phyloP scores from a whole-genome alignment of 805 yeast genomes.

The Candida multigemmis region DNA sequence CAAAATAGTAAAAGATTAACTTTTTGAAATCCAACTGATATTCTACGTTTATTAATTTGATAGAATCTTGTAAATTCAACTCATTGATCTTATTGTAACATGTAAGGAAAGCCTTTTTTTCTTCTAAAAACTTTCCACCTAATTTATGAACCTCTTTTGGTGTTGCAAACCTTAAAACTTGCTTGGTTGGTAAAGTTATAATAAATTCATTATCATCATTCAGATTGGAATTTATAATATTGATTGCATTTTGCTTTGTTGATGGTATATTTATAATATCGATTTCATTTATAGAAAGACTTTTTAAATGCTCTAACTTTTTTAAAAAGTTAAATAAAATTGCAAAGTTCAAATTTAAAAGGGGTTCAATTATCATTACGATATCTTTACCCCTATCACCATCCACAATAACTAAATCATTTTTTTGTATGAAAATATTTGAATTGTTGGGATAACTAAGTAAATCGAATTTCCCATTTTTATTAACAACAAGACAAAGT shows the following conservation, averaged over 20 bases:
- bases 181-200: conserved; percentile 65
- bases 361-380: conserved; percentile 63
- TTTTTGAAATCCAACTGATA: conserved; percentile 37
- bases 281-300: conserved; percentile 28
- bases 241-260: conserved; percentile 22
- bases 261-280: conserved; percentile 22
- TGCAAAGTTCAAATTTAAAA: conserved; percentile 54
- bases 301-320: conserved; percentile 59
- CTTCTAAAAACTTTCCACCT: conserved; percentile 59
- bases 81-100: conserved; percentile 42
- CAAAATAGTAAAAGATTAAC: conserved; percentile 36
- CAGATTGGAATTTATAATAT: conserved; percentile 23
- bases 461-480: conserved; percentile 62
- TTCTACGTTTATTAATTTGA: conserved; percentile 36
- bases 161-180: conserved; percentile 67
- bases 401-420: conserved; percentile 69
- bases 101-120: conserved; percentile 59
- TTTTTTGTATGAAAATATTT: conserved; percentile 45
- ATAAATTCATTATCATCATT: conserved; percentile 54
- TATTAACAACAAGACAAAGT: conserved; percentile 43
- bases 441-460: conserved; percentile 59
- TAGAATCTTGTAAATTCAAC: conserved; percentile 35
- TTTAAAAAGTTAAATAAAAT: conserved; percentile 65
- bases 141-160: conserved; percentile 59
- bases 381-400: conserved; percentile 81